A percentile compares a stretch with the other conserved stretches of the same genome.
Evolutionary conservation across 2,329 filamentous ascomycete species (phyloP).

Genomic region (Diatrype stigma): DNA sequence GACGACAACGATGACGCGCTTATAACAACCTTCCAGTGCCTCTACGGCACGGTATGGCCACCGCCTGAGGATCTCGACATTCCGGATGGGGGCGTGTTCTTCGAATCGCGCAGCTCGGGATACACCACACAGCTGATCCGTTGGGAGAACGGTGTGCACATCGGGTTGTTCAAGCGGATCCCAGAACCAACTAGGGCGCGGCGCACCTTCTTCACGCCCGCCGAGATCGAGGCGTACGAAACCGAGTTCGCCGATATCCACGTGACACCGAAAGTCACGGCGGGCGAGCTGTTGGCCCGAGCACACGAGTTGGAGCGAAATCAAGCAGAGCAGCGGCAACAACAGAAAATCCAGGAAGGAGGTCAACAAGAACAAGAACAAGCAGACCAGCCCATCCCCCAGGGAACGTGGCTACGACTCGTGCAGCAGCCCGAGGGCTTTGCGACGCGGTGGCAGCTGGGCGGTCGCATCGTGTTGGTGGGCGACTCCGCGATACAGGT

Average conservation of each 20-base stretch:
- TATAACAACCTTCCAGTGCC: background rate
- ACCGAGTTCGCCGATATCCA: background rate
- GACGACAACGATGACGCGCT: background rate
- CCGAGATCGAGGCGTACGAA: background rate
- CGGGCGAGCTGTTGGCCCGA: background rate
- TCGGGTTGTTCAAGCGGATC: background rate
- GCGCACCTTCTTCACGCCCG: background rate
- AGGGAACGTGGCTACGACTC: background rate
- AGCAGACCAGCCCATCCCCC: background rate
- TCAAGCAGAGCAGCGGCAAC: background rate
- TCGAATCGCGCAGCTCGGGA: background rate
- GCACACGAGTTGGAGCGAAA: background rate
- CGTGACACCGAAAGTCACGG: background rate
- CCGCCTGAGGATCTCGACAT: background rate
- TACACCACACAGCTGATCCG: background rate
- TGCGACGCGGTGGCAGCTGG: background rate
- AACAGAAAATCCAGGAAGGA: background rate
- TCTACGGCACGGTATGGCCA: background rate
- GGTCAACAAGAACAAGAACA: background rate
- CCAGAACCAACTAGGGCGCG: background rate
- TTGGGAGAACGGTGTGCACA: background rate
- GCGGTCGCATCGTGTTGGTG: background rate
- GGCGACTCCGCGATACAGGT: slow-evolving; percentile 1
- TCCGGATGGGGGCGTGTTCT: background rate
- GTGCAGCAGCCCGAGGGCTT: slow-evolving; percentile 1